A percentile compares a stretch with the other conserved stretches of the same genome.
Evolutionary conservation across 2,329 filamentous ascomycete genomes (phyloP).

Genomic region (Akanthomyces dipterigenus): DNA sequence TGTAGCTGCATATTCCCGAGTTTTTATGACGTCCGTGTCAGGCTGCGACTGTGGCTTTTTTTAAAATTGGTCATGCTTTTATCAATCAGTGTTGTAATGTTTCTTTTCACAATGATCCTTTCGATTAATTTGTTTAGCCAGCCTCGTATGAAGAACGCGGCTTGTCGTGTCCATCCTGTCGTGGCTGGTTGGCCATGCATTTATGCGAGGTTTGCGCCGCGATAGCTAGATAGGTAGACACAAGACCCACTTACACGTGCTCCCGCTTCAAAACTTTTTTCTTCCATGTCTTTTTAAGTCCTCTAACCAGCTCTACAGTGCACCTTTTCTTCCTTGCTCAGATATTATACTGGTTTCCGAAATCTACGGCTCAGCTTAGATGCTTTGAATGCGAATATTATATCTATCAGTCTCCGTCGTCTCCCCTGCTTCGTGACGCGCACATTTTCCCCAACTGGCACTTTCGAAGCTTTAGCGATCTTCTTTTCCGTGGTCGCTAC

Average conservation of each 20-base stretch:
- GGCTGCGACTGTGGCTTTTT: neutral
- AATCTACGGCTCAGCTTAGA: neutral
- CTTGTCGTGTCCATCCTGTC: neutral
- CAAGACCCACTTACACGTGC: neutral
- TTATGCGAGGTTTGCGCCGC: conserved; percentile 10
- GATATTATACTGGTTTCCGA: neutral
- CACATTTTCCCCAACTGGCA: conserved; percentile 42
- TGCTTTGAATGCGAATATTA: neutral
- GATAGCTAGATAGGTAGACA: neutral
- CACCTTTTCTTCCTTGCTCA: neutral
- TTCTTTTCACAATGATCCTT: neutral
- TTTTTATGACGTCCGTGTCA: neutral
- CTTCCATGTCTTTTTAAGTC: neutral
- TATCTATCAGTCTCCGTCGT: neutral
- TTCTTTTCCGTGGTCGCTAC: conserved; percentile 61
- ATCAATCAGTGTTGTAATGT: neutral
- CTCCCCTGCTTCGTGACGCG: neutral
- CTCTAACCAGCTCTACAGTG: neutral
- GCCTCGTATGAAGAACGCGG: neutral
- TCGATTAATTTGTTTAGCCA: neutral
- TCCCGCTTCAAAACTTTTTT: neutral
- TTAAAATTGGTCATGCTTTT: neutral
- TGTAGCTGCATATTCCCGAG: conserved; percentile 1
- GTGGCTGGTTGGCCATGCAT: neutral
- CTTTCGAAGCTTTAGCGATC: conserved; percentile 88